Evolutionary conservation across 2,329 filamentous ascomycete genomes (phyloP), one percentile per base, ranked within the genome.

Genomic region (Diplocarpon rosae): DNA sequence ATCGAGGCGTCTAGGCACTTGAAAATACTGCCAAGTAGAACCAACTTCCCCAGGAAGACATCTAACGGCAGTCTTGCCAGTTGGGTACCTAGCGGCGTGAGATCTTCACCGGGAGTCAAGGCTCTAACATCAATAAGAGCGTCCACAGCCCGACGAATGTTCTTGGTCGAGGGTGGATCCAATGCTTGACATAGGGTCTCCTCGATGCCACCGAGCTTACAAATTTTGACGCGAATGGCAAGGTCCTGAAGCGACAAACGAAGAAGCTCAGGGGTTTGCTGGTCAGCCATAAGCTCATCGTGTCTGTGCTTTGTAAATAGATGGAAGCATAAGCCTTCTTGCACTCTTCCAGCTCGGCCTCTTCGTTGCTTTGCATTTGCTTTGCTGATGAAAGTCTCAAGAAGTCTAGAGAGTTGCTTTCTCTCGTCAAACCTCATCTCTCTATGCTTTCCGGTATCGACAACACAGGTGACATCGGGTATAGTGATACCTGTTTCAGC

Each of bases 401-500:
- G 83, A 15, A 98, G 73, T 16, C 86, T 77, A 1, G 90, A 96
- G 29, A 98, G 71, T 59, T 98, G 92, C 45, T 88, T 76, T 44
- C 85, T 78, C 66, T 98, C 92, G 59, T 98, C 90, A 56, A 94
- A 96, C 24, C 90, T 74, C 90, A 95, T 95, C 64, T 95, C 90
- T 53, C 93, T 88, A 64, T 96, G 90, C 64, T 95, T 96, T 45
- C 92, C 92, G 0, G 88, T 89, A 63, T 98, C 92, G 47, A 98
- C 84, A 37, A 98, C 92, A 56, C 89, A 95, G 0, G 92, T 96
- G 27, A 98, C 86, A 61, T 98, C 92, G 1, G 92, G 92, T 53
- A 98, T 98, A 0, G 92, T 98, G 59, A 98, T 95, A 68, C 92
- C 92, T 0, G 92, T 98, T 63, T 98, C 92, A 4, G 92, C 92